Evolutionary conservation across 176 grass and related monocot species (phyloP), one percentile per base, ranked within the genome.

Genomic region (Carex cristatella): DNA sequence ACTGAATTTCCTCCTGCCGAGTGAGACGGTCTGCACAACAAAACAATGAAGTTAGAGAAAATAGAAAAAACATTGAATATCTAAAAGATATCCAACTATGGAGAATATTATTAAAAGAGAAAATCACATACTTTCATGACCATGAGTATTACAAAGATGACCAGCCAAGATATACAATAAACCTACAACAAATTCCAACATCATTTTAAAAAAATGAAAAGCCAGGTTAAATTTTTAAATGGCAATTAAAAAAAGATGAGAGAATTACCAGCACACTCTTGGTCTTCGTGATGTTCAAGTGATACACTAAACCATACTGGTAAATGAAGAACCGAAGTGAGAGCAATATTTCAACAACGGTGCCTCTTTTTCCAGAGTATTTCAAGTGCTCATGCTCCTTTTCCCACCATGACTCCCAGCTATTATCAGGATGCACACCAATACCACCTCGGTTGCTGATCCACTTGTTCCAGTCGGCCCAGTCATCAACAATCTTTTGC

Each of bases 341-440:
- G 13, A 99, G 91, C 61, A 94, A 65, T 92, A 99, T 95, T 78
- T 99, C 96, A 37, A 90, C 59, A 79, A 95, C 35, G 44, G 89
- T 91, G 40, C 96, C 96, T 81, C 96, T 89, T 79, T 95, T 99
- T 65, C 96, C 96, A 35, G 96, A 92, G 63, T 95, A 62, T 5
- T 85, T 88, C 75, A 99, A 92, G 87, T 94, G 96, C 54, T 94
- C 96, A 65, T 99, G 91, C 80, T 99, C 93, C 69, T 89, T 95
- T 15, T 99, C 96, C 96, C 96, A 99, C 96, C 96, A 99, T 5
- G 96, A 99, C 80, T 99, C 96, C 96, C 96, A 99, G 67, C 96
- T 99, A 81, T 94, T 99, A 16, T 89, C 89, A 19, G 91, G 88
- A 8, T 77, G 80, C 27, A 99, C 96, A 81, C 96, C 96, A 30